A percentile compares a stretch with the other conserved stretches of the same genome.
phyloP scores from a whole-genome alignment of 164 flowering plant genomes.

The Stephania japonica region DNA sequence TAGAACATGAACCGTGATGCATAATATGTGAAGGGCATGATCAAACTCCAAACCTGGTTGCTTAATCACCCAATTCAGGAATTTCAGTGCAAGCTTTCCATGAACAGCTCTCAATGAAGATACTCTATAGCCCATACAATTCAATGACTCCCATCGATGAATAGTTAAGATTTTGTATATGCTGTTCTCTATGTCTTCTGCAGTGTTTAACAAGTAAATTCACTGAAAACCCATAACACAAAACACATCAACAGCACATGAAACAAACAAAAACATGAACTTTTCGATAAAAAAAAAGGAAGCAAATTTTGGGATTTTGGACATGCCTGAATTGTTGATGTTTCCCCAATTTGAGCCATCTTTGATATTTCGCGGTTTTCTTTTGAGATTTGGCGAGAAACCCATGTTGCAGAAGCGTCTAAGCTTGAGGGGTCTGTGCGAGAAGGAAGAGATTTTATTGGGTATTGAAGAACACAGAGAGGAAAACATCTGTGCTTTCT shows the following conservation, averaged over 20 bases:
- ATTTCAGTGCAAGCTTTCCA: slow-evolving; percentile 71
- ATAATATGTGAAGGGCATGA: slow-evolving; percentile 42
- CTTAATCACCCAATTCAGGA: slow-evolving; percentile 57
- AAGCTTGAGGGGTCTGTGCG: slow-evolving; percentile 6
- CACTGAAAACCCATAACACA: not conserved
- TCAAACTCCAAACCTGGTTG: slow-evolving; percentile 58
- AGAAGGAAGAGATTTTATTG: slow-evolving; percentile 13
- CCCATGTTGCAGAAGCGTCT: slow-evolving; percentile 26
- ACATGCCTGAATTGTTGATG: slow-evolving; percentile 19
- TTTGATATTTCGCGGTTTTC: not conserved
- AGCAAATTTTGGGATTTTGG: not conserved
- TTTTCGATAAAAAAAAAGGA: not conserved
- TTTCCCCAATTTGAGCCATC: slow-evolving; percentile 1
- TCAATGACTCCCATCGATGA: slow-evolving; percentile 78
- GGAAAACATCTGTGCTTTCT: slow-evolving; percentile 8
- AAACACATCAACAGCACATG: not conserved
- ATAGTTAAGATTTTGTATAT: slow-evolving; percentile 59
- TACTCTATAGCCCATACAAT: slow-evolving; percentile 58
- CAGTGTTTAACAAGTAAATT: slow-evolving; percentile 17
- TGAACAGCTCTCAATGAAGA: slow-evolving; percentile 58
- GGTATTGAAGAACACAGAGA: slow-evolving; percentile 11
- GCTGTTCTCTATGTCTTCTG: slow-evolving; percentile 45
- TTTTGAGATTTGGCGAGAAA: slow-evolving; percentile 11
- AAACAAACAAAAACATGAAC: not conserved
- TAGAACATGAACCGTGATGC: slow-evolving; percentile 61